Evolutionary conservation across 495 filamentous ascomycete species (phyloP).

Genomic region (Neurospora sp.): DNA sequence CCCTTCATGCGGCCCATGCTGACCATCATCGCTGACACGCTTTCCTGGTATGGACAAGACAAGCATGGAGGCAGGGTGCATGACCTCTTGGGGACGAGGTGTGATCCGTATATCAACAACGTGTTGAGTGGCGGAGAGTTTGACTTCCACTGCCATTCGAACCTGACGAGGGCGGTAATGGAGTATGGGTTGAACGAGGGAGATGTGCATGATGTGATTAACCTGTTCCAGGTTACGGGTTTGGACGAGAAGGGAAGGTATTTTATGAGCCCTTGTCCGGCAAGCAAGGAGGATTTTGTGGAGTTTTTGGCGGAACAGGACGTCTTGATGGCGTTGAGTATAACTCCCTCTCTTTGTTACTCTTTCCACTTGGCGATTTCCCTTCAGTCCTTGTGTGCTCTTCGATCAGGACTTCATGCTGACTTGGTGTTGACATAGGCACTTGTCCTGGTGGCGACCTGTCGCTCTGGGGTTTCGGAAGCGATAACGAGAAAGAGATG

Average conservation of each 20-base stretch:
- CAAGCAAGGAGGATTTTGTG: slow-evolving; percentile 53
- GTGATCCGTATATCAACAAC: slow-evolving; percentile 64
- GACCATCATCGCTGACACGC: slow-evolving; percentile 59
- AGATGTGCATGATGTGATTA: slow-evolving; percentile 70
- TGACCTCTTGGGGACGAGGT: slow-evolving; percentile 68
- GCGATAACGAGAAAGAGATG: slow-evolving; percentile 54
- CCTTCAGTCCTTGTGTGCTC: not conserved
- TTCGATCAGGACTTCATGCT: not conserved
- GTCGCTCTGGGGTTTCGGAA: slow-evolving; percentile 65
- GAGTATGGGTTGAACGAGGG: slow-evolving; percentile 57
- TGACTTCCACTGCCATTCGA: slow-evolving; percentile 76
- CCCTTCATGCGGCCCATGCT: slow-evolving; percentile 66
- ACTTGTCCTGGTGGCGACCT: slow-evolving; percentile 54
- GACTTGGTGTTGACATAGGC: slow-evolving; percentile 21
- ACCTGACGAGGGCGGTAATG: slow-evolving; percentile 60
- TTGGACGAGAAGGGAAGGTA: slow-evolving; percentile 61
- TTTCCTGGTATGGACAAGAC: slow-evolving; percentile 44
- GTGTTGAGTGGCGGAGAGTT: slow-evolving; percentile 59
- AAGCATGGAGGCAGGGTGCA: slow-evolving; percentile 51
- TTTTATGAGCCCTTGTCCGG: slow-evolving; percentile 66
- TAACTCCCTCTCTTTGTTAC: slow-evolving; percentile 38
- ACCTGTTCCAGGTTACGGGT: slow-evolving; percentile 73
- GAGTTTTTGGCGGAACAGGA: slow-evolving; percentile 73
- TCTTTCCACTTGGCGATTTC: slow-evolving; percentile 2
- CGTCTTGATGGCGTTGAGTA: slow-evolving; percentile 61